Conservation (phyloP, 345 rosid species). For the Ceriops zippeliana region DNA sequence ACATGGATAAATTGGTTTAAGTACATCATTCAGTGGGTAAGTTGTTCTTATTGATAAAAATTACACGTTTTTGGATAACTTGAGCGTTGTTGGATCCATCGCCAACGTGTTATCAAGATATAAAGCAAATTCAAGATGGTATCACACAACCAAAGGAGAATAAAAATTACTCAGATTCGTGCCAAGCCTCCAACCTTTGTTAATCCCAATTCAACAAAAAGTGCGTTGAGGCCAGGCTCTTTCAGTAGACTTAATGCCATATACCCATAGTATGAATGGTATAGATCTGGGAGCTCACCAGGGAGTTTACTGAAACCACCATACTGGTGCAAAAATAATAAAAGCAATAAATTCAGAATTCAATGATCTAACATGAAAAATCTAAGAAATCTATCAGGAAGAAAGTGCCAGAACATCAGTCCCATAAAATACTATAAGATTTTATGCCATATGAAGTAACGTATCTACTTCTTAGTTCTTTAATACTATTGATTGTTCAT, state of each 20-base stretch:
- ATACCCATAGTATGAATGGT: slow-evolving; percentile 77
- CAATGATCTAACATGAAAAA: background rate
- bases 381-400: background rate
- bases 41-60: too few species aligned
- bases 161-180: slow-evolving; percentile 32
- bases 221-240: slow-evolving; percentile 58
- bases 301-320: slow-evolving; percentile 88
- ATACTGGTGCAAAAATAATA: slow-evolving; percentile 39
- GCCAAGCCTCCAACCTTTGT: slow-evolving; percentile 36
- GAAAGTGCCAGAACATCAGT: background rate
- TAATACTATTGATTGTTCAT: background rate
- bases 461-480: background rate
- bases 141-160: background rate
- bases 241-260: slow-evolving; percentile 85
- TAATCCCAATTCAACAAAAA: slow-evolving; percentile 67
- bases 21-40: too few species aligned
- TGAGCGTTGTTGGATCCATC: background rate
- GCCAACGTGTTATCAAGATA: background rate
- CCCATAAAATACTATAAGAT: background rate
- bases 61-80: background rate
- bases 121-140: background rate
- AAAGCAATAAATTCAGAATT: slow-evolving; percentile 7
- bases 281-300: slow-evolving; percentile 59
- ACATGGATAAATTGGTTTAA: too few species aligned
- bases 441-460: too few species aligned